Percentiles rank a stretch among this genome's conserved stretches.
phyloP scores from a whole-genome alignment of 176 grass and related monocot genomes.

The Poa annua region DNA sequence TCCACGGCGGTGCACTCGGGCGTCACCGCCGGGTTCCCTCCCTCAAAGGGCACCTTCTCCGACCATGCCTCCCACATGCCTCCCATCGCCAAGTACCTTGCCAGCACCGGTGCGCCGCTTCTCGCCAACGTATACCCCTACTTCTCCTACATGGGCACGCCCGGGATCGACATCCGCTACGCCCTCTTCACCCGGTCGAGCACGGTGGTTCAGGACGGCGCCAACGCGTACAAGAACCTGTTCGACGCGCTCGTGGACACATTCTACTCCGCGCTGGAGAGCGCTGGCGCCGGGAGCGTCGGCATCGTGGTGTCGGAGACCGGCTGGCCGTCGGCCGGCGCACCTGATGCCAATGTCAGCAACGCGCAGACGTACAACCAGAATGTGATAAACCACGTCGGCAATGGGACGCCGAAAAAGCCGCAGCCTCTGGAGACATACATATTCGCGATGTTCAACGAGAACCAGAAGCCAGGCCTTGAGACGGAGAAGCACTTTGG shows the following conservation, averaged over 20 bases:
- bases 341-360: constrained; percentile 41
- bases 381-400: constrained; percentile 55
- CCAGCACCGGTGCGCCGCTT: constrained; percentile 43
- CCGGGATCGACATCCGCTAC: constrained; percentile 45
- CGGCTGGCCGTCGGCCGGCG: constrained; percentile 82
- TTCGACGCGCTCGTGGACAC: constrained; percentile 67
- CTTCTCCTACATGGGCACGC: constrained; percentile 30
- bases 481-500: constrained; percentile 78
- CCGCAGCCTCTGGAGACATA: constrained; percentile 73
- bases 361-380: constrained; percentile 73
- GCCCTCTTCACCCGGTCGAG: constrained; percentile 44
- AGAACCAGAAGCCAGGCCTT: constrained; percentile 59
- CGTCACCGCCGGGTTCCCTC: constrained; percentile 51
- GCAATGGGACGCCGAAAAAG: constrained; percentile 60
- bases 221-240: constrained; percentile 54
- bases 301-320: constrained; percentile 79
- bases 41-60: constrained; percentile 55
- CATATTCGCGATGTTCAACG: constrained; percentile 91
- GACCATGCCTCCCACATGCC: constrained; percentile 32
- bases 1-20: constrained; percentile 60
- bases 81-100: constrained; percentile 49
- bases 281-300: constrained; percentile 29
- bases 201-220: constrained; percentile 52
- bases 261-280: constrained; percentile 63
- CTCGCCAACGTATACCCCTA: constrained; percentile 76